Percentiles rank a stretch among this genome's conserved stretches.
Evolutionary conservation across 192 early-diverging fungal species (phyloP).

Genomic region (Globomyces pollinis-pini): DNA sequence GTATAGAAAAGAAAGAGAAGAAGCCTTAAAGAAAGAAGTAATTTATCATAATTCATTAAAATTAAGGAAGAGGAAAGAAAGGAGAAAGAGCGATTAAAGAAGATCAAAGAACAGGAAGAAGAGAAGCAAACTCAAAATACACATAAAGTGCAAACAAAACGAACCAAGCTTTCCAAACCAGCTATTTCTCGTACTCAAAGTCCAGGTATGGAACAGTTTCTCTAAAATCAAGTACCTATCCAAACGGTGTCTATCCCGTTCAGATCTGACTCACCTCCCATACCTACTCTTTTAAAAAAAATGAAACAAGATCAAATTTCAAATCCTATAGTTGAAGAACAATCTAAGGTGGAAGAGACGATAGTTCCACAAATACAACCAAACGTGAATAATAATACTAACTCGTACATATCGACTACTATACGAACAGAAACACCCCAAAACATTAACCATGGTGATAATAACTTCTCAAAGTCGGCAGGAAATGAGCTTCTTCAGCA

Average conservation of each 20-base stretch:
- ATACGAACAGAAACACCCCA: too few relatives aligned
- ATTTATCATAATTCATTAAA: neutral
- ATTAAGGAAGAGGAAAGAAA: neutral
- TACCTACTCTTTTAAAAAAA: constrained; percentile 8
- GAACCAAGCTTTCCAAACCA: neutral
- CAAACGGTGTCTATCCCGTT: neutral
- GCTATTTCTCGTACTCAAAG: neutral
- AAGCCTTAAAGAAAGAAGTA: constrained; percentile 4
- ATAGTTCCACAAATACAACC: too few relatives aligned
- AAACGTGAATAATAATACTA: too few relatives aligned
- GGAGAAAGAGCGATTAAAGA: constrained; percentile 4
- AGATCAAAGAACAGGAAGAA: neutral
- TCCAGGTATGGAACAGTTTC: neutral
- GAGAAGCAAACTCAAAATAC: neutral
- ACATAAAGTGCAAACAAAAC: neutral
- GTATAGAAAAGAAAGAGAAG: constrained; percentile 2
- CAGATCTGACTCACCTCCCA: constrained; percentile 4
- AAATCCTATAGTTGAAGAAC: neutral
- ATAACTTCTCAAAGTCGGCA: too few relatives aligned
- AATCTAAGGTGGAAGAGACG: neutral
- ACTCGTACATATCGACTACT: too few relatives aligned
- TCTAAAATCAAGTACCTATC: neutral
- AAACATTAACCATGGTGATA: too few relatives aligned
- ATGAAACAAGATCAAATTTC: neutral
- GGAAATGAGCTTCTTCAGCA: too few relatives aligned